Evolutionary conservation across 371 early-diverging fungal species (phyloP).

Genomic region (Mucor saturninus): DNA sequence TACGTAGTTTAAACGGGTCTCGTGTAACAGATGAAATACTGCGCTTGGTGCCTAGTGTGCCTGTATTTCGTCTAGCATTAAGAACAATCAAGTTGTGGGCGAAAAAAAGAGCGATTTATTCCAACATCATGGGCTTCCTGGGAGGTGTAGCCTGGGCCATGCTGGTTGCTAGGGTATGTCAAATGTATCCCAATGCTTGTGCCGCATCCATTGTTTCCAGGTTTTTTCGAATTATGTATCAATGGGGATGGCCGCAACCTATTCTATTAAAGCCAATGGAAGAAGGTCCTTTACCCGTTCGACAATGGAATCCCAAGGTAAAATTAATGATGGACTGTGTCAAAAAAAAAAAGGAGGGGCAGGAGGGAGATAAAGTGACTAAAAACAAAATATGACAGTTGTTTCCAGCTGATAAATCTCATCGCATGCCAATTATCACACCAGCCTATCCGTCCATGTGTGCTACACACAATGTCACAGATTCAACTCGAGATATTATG

Average conservation of each 20-base stretch:
- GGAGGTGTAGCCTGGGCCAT: constrained; percentile 99
- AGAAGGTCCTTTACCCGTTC: constrained; percentile 88
- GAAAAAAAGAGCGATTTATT: constrained; percentile 92
- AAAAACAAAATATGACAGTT: constrained; percentile 44
- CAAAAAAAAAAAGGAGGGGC: not conserved
- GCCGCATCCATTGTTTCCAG: constrained; percentile 87
- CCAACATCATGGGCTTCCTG: constrained; percentile 98
- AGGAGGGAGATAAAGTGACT: not conserved
- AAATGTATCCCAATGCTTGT: constrained; percentile 96
- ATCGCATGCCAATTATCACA: constrained; percentile 99
- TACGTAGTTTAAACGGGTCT: constrained; percentile 95
- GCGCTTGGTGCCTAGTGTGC: constrained; percentile 91
- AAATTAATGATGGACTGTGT: no score
- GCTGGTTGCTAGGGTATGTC: constrained; percentile 97
- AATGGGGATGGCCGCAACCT: constrained; percentile 99
- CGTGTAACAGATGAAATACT: constrained; percentile 98
- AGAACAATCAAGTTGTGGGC: constrained; percentile 99
- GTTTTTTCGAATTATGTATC: constrained; percentile 90
- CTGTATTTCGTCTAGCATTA: constrained; percentile 90
- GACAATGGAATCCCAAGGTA: constrained; percentile 98
- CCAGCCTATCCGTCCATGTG: constrained; percentile 99
- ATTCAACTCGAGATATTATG: constrained; percentile 89
- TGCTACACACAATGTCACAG: constrained; percentile 98
- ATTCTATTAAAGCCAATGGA: constrained; percentile 94
- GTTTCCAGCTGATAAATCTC: constrained; percentile 88